phyloP scores from a whole-genome alignment of 148 eudicot genomes.

The Rhododendron williamsianum region DNA sequence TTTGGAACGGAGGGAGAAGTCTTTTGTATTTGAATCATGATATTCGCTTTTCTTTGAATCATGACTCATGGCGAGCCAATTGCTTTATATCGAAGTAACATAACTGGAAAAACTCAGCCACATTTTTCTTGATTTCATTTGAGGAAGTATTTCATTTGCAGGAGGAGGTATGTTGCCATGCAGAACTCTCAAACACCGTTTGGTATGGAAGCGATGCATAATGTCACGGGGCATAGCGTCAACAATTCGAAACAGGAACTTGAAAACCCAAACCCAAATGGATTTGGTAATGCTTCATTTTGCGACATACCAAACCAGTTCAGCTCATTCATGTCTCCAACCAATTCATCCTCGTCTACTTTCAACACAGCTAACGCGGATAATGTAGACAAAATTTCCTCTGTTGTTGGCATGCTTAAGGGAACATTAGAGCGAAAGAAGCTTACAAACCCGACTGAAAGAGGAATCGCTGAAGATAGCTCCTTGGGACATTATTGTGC shows the following conservation, averaged over 20 bases:
- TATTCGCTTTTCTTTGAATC: not conserved
- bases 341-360: slow-evolving; percentile 36
- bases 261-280: slow-evolving; percentile 17
- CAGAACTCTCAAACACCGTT: slow-evolving; percentile 33
- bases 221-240: slow-evolving; percentile 17
- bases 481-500: slow-evolving; percentile 25
- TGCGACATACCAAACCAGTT: slow-evolving; percentile 18
- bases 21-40: not conserved
- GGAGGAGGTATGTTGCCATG: slow-evolving; percentile 47
- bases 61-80: not conserved
- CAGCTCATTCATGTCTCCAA: slow-evolving; percentile 30
- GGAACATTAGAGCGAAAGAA: slow-evolving; percentile 46
- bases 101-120: not conserved
- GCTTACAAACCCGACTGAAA: slow-evolving; percentile 21
- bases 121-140: not conserved
- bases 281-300: slow-evolving; percentile 19
- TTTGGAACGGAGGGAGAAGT: not conserved
- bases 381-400: slow-evolving; percentile 35
- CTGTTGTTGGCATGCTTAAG: slow-evolving; percentile 51
- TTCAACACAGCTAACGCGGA: slow-evolving; percentile 25
- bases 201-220: slow-evolving; percentile 27
- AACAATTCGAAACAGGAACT: slow-evolving; percentile 26
- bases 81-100: not conserved
- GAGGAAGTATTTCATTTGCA: slow-evolving; percentile 16
- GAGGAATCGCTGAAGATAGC: slow-evolving; percentile 23